Conservation (phyloP, 2,329 filamentous ascomycete genomes). For the Ascomycota sp. region DNA sequence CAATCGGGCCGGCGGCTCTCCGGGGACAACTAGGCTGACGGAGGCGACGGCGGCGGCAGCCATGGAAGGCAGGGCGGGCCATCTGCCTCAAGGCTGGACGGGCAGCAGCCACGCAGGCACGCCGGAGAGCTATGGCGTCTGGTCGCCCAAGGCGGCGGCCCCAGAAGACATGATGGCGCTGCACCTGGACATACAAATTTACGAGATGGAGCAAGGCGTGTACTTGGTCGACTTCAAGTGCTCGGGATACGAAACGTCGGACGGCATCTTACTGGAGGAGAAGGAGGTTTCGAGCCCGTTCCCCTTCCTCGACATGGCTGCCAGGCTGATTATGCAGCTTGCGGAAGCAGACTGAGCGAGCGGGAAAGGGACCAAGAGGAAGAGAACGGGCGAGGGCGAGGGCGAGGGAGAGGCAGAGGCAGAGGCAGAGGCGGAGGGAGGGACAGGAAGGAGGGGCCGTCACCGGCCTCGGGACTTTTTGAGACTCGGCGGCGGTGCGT, state of each 20-base stretch:
- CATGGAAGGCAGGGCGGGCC: constrained; percentile 2
- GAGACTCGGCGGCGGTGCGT: too few relatives aligned
- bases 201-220: constrained; percentile 76
- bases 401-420: too few relatives aligned
- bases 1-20: too few relatives aligned
- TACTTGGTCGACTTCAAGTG: constrained; percentile 98
- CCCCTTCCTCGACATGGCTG: constrained; percentile 85
- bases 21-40: too few relatives aligned
- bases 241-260: constrained; percentile 68
- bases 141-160: constrained; percentile 16
- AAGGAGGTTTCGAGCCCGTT: constrained; percentile 92
- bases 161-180: constrained; percentile 56
- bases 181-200: constrained; percentile 88
- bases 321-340: constrained; percentile 76
- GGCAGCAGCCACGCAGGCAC: constrained; percentile 5
- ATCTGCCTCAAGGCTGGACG: constrained; percentile 1
- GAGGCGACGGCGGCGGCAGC: background rate
- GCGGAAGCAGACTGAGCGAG: constrained; percentile 45
- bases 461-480: too few relatives aligned
- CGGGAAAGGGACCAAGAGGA: too few relatives aligned
- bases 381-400: background rate
- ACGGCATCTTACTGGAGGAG: constrained; percentile 60
- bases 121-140: constrained; percentile 17
- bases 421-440: too few relatives aligned
- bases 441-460: too few relatives aligned